Conservation (phyloP, 1,139 yeast species). For the Lodderomyces orthopsilosis region DNA sequence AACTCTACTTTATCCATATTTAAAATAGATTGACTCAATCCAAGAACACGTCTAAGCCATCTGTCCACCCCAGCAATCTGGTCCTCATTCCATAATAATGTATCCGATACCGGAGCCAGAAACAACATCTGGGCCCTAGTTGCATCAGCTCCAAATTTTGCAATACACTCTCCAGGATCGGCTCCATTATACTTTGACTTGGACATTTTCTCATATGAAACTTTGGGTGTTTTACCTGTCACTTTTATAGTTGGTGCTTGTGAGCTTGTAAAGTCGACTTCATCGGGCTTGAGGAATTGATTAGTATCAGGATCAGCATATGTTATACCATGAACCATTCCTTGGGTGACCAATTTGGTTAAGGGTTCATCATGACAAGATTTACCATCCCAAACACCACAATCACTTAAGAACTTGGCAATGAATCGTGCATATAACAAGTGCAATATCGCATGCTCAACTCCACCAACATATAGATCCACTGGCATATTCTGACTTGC, state of each 20-base stretch:
- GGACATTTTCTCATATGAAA: slow-evolving; percentile 89
- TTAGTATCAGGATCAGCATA: slow-evolving; percentile 70
- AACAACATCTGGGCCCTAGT: slow-evolving; percentile 92
- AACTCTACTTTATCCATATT: not conserved
- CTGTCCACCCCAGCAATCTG: slow-evolving; percentile 85
- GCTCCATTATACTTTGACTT: slow-evolving; percentile 94
- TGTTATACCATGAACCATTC: slow-evolving; percentile 97
- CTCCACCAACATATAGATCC: slow-evolving; percentile 89
- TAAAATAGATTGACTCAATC: slow-evolving; percentile 28
- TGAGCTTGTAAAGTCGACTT: slow-evolving; percentile 42
- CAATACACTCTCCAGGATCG: slow-evolving; percentile 77
- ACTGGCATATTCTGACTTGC: slow-evolving; percentile 72
- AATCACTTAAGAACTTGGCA: slow-evolving; percentile 68
- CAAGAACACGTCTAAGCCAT: slow-evolving; percentile 69
- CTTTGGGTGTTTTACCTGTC: slow-evolving; percentile 50
- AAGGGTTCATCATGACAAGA: slow-evolving; percentile 71
- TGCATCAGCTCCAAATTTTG: slow-evolving; percentile 88
- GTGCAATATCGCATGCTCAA: slow-evolving; percentile 94
- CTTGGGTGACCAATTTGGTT: slow-evolving; percentile 78
- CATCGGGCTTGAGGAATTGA: slow-evolving; percentile 73
- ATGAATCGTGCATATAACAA: slow-evolving; percentile 81
- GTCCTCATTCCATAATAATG: slow-evolving; percentile 83
- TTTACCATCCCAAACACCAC: slow-evolving; percentile 50
- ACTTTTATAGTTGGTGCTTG: slow-evolving; percentile 44
- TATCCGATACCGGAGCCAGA: slow-evolving; percentile 85